Base-by-base conservation (phyloP, 2,329 filamentous ascomycete genomes). In the Trichoderma brevicompactum region DNA sequence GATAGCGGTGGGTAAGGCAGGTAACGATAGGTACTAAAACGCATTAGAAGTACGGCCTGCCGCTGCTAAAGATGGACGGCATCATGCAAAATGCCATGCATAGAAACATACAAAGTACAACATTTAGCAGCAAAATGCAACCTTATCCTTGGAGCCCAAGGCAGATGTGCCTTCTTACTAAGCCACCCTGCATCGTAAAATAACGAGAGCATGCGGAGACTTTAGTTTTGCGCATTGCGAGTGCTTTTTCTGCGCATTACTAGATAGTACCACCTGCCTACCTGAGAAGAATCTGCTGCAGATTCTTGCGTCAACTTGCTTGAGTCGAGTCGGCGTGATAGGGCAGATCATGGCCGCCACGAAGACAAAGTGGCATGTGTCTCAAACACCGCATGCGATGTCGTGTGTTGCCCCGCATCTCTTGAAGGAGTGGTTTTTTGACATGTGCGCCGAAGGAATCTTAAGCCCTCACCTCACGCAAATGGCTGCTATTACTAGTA, bases 291-390 rank as follows among this genome's bases (percentile, higher is more conserved):
- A 28, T 28, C 23, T 19, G 49, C 49, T 53, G 53, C 53, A 56
- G 38, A 34, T 56, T 43, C 53, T 34, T 34, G 40, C n/a, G 34
- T 53, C 49, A 38, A 53, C 10, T 49, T 19, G 46, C 23, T 3
- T 5, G 23, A 28, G 23, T 28, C 23, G 23, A 28, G 41, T 10
- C 40, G 36, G 10, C 41, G 13, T 36, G 43, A 46, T 36, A 36
- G 28, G 54, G 23, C 23, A 28, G 23, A 28, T 28, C 23, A 28
- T 28, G 23, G 23, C 32, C 34, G 48, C 46, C 58, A 38, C 41
- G 41, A 46, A 59, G 55, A 15, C n/a, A 15, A 44, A 19, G 58
- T 23, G 58, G n/a, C 12, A 52, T 49, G n/a, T 34, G 48, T 61
- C 58, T 61, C 5, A 52, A 36, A 52, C 58, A n/a, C 36, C 40